Evolutionary conservation across 345 rosid genomes (phyloP).

Genomic region (Arabis hirsuta): DNA sequence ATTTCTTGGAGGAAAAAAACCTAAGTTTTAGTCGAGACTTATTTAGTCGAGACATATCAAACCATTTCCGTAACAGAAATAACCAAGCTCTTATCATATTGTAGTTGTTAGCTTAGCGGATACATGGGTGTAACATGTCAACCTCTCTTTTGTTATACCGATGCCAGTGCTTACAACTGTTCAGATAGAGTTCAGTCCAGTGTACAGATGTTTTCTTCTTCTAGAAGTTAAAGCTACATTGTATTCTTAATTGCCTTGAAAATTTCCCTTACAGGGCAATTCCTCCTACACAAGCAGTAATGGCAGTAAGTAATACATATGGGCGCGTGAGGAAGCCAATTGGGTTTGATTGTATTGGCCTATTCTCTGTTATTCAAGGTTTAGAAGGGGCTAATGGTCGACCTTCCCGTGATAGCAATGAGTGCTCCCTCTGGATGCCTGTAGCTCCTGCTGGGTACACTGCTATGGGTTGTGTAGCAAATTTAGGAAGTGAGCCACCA

Average conservation of each 20-base stretch:
- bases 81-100: constrained; percentile 25
- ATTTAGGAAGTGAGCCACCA: constrained; percentile 80
- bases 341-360: constrained; percentile 74
- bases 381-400: constrained; percentile 45
- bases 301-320: constrained; percentile 91
- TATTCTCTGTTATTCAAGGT: constrained; percentile 65
- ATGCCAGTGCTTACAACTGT: constrained; percentile 19
- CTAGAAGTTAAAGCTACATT: constrained; percentile 5
- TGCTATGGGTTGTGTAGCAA: constrained; percentile 89
- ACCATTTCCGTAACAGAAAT: constrained; percentile 20
- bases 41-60: not conserved
- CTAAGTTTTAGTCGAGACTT: constrained; percentile 6
- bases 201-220: constrained; percentile 23
- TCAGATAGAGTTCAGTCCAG: constrained; percentile 3
- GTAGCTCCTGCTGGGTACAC: constrained; percentile 90
- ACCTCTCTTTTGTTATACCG: constrained; percentile 12
- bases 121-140: constrained; percentile 26
- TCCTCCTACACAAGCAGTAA: constrained; percentile 94
- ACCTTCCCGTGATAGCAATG: constrained; percentile 49
- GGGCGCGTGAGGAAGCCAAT: constrained; percentile 94
- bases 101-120: constrained; percentile 5
- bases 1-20: not conserved
- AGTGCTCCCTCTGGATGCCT: constrained; percentile 97
- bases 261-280: constrained; percentile 63
- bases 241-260: constrained; percentile 1